Percentiles rank a stretch among this genome's conserved stretches.
Conservation (phyloP, 2,329 filamentous ascomycete species). For the Epichloe aotearoae region DNA sequence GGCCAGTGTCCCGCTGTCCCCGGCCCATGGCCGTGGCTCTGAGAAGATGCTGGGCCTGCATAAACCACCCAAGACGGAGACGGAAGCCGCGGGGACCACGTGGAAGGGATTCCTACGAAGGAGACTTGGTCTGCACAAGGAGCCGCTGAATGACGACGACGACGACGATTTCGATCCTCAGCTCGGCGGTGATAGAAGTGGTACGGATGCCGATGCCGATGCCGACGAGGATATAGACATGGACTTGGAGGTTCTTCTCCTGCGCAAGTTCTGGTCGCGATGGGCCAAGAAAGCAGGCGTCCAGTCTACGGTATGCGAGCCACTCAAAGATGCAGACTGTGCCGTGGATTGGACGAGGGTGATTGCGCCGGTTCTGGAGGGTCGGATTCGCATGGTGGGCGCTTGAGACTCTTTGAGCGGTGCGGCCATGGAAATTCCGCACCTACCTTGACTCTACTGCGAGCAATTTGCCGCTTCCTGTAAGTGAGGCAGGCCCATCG, state of each 20-base stretch:
- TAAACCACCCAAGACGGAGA: conserved; percentile 6
- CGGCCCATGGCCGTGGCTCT: conserved; percentile 19
- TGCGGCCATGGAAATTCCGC: too few species aligned
- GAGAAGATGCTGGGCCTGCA: conserved; percentile 17
- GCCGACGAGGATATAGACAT: conserved; percentile 23
- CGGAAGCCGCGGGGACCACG: conserved; percentile 12
- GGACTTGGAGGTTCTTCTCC: conserved; percentile 47
- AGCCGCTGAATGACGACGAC: conserved; percentile 23
- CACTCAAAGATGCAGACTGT: conserved; percentile 44
- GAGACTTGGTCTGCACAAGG: conserved; percentile 20
- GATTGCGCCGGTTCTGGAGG: conserved; percentile 66
- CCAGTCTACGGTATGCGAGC: conserved; percentile 35
- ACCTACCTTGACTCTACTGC: background rate
- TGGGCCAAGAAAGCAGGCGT: conserved; percentile 62
- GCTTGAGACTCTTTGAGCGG: too few species aligned
- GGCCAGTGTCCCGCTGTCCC: conserved; percentile 31
- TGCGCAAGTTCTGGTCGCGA: conserved; percentile 55
- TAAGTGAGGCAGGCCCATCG: conserved; percentile 11
- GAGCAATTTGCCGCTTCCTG: conserved; percentile 10
- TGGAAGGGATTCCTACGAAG: conserved; percentile 25
- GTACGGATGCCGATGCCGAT: conserved; percentile 9
- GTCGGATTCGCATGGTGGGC: conserved; percentile 47
- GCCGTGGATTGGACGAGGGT: conserved; percentile 67
- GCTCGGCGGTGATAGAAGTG: conserved; percentile 14
- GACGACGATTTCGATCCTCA: conserved; percentile 24